Evolutionary conservation across 2,329 filamentous ascomycete species (phyloP), one percentile per base, ranked within the genome.

Genomic region (Ascochyta koolunga): DNA sequence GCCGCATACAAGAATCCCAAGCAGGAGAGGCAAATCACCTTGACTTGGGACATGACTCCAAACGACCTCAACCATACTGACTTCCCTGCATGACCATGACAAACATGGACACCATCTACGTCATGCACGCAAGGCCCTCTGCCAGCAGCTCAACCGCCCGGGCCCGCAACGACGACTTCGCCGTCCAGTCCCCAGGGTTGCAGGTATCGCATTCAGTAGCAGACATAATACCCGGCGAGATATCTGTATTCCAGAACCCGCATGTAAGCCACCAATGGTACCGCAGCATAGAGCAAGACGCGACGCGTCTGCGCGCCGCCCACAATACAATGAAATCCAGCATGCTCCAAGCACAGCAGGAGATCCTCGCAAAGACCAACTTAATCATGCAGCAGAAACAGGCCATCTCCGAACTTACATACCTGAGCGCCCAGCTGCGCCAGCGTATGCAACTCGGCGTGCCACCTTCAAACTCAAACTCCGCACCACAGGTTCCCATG

Each of bases 41-140:
- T 64, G 40, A 39, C 50, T 2, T 61, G 57, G 38, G 21, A 59
- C 33, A 59, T 59, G 55, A 62, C 47, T 3, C 60, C 60, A 0
- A 25, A 25, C 19, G 48, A 53, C 8, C 39, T 62, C 21, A 41
- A 43, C 22, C 39, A 59, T n/a, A n/a, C 35, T 1, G 45, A 60
- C 5, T 42, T 39, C 11, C 49, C 55, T 7, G 31, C 19, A 24
- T 44, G 16, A 22, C 32, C 2, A 42, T 62, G 29, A 29, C 25
- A 9, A 50, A 60, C 13, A 37, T 53, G 13, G 61, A 62, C 35
- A 61, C 50, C 16, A 47, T 64, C 19, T 41, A 54, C 11, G 58
- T 62, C 21, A 50, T 58, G 43, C 53, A 51, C 8, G 48, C 29
- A 10, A 38, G 43, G 13, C 19, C 49, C 8, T 35, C 13, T 7